phyloP scores from a whole-genome alignment of 164 flowering plant species.

The Chloranthus sessilifolius region DNA sequence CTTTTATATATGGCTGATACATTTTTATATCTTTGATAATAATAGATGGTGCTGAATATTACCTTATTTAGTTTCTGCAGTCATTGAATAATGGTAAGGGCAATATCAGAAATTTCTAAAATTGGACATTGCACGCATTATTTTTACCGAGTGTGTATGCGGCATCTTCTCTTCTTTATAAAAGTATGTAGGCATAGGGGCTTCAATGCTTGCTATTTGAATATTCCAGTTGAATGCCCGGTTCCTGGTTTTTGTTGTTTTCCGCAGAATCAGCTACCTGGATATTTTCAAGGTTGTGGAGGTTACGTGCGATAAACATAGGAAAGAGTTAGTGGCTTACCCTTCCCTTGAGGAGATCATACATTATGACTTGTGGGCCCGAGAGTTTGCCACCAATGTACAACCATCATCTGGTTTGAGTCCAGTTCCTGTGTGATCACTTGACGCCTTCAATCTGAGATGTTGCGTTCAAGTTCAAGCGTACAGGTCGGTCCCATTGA shows the following conservation, averaged over 20 bases:
- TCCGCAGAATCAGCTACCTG: conserved; percentile 76
- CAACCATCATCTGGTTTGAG: conserved; percentile 35
- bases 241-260: conserved; percentile 1
- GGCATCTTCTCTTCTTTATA: too few species aligned
- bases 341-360: conserved; percentile 96
- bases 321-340: conserved; percentile 45
- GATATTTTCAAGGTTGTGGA: conserved; percentile 94
- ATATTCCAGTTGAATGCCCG: conserved; percentile 6
- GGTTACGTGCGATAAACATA: conserved; percentile 82
- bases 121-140: too few species aligned
- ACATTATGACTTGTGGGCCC: conserved; percentile 94
- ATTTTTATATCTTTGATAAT: too few species aligned
- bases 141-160: too few species aligned
- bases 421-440: conserved; percentile 52
- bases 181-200: too few species aligned
- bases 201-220: conserved; percentile 4
- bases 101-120: too few species aligned
- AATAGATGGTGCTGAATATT: too few species aligned
- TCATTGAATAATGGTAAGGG: too few species aligned
- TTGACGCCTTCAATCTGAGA: background rate
- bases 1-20: too few species aligned
- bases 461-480: background rate
- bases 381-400: conserved; percentile 65
- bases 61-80: too few species aligned
- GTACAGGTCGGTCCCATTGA: background rate